A percentile compares a stretch with the other conserved stretches of the same genome.
phyloP scores from a whole-genome alignment of 169 alveolate genomes.

The Plasmodium vivax region DNA sequence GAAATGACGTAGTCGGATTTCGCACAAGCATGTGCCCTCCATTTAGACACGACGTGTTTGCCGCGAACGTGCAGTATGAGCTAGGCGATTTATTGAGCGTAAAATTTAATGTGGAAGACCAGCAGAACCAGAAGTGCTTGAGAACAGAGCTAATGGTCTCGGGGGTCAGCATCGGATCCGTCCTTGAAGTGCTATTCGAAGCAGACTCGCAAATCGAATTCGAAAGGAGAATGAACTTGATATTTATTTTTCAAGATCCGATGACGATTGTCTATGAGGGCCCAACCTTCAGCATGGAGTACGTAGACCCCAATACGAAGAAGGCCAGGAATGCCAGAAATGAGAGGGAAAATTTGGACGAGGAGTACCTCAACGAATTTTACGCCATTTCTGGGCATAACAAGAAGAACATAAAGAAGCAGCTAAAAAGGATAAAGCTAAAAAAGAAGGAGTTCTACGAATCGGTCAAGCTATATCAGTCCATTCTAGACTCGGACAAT shows the following conservation, averaged over 20 bases:
- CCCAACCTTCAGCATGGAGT: slow-evolving; percentile 83
- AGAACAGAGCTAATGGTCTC: slow-evolving; percentile 91
- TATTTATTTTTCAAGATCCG: slow-evolving; percentile 90
- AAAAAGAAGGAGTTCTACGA: slow-evolving; percentile 76
- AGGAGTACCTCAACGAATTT: slow-evolving; percentile 42
- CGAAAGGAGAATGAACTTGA: slow-evolving; percentile 88
- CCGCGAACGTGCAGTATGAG: slow-evolving; percentile 87
- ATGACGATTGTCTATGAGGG: slow-evolving; percentile 86
- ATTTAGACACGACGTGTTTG: slow-evolving; percentile 84
- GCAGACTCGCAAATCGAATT: slow-evolving; percentile 89
- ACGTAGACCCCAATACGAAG: slow-evolving; percentile 73
- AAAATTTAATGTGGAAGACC: slow-evolving; percentile 84
- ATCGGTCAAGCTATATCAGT: slow-evolving; percentile 77
- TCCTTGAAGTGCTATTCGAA: slow-evolving; percentile 91
- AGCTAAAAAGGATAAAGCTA: slow-evolving; percentile 13
- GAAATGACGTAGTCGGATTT: slow-evolving; percentile 94
- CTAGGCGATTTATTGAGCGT: slow-evolving; percentile 87
- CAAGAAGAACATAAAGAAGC: slow-evolving; percentile 43
- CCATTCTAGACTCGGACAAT: slow-evolving; percentile 77
- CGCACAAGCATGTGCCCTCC: slow-evolving; percentile 83
- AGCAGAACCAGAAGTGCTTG: slow-evolving; percentile 88
- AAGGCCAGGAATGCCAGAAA: slow-evolving; percentile 19
- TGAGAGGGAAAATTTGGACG: slow-evolving; percentile 12
- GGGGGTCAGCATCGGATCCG: slow-evolving; percentile 93
- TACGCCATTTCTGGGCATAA: slow-evolving; percentile 31